A percentile compares a stretch with the other conserved stretches of the same genome.
Conservation (phyloP, 2,329 filamentous ascomycete species). For the Fusarium nurragi region DNA sequence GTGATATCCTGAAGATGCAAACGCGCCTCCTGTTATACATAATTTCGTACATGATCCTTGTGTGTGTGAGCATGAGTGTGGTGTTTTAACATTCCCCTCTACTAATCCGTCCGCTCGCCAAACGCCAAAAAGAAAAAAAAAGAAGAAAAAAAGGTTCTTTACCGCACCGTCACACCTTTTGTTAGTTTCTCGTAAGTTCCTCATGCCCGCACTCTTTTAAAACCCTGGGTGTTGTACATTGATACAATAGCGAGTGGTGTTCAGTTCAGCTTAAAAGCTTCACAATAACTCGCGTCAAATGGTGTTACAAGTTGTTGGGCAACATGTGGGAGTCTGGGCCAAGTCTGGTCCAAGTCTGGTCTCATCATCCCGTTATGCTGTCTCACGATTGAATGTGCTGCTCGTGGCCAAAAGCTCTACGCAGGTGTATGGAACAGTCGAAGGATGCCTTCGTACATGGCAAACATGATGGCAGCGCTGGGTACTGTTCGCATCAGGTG, state of each 20-base stretch:
- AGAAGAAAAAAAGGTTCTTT: conserved; percentile 4
- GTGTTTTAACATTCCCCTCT: conserved; percentile 11
- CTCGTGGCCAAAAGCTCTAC: conserved; percentile 24
- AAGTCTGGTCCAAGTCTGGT: neutral
- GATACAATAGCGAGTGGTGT: neutral
- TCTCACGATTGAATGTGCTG: neutral
- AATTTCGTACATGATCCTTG: conserved; percentile 17
- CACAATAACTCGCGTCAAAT: neutral
- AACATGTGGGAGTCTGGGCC: neutral
- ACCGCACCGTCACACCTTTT: conserved; percentile 18
- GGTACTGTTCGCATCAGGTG: conserved; percentile 92
- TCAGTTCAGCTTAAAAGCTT: neutral
- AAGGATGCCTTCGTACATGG: conserved; percentile 76
- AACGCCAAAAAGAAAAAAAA: conserved; percentile 30
- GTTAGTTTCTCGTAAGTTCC: conserved; percentile 1
- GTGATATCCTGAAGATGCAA: conserved; percentile 9
- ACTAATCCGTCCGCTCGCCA: conserved; percentile 17
- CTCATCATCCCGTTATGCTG: neutral
- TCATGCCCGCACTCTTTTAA: neutral
- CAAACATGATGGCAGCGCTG: conserved; percentile 95
- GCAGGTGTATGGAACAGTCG: conserved; percentile 56
- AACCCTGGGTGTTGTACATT: conserved; percentile 21
- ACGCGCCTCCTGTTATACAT: conserved; percentile 28
- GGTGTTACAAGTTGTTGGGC: conserved; percentile 22
- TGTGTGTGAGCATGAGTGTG: conserved; percentile 9